Percentiles rank a stretch among this genome's conserved stretches.
Conservation (phyloP, 78 protist species). For the Polysphondylium violaceum region DNA sequence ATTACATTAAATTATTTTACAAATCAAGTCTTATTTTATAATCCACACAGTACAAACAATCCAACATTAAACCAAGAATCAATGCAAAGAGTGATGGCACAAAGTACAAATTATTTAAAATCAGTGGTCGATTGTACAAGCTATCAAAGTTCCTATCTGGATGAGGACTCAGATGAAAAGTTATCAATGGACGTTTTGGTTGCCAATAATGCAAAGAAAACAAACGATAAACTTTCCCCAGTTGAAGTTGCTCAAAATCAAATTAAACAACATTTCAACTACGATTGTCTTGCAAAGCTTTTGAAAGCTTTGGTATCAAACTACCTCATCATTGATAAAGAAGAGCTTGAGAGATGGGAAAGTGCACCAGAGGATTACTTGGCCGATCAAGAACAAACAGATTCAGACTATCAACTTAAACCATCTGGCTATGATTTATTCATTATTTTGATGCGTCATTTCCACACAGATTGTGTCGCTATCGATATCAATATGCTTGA, state of each 20-base stretch:
- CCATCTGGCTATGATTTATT: slow-evolving; percentile 32
- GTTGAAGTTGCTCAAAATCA: slow-evolving; percentile 27
- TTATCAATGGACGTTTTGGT: neutral
- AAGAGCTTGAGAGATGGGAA: slow-evolving; percentile 38
- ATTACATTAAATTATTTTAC: slow-evolving; percentile 24
- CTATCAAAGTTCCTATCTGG: slow-evolving; percentile 21
- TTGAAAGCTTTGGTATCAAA: slow-evolving; percentile 58
- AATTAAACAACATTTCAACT: neutral
- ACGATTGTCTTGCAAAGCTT: neutral
- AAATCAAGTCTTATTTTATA: slow-evolving; percentile 11
- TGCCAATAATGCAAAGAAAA: neutral
- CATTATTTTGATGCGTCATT: slow-evolving; percentile 56
- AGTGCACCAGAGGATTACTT: slow-evolving; percentile 48
- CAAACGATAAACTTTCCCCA: neutral
- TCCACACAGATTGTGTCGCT: slow-evolving; percentile 22
- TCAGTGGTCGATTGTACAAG: slow-evolving; percentile 26
- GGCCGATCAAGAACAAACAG: neutral
- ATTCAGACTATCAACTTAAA: neutral
- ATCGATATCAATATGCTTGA: slow-evolving; percentile 17
- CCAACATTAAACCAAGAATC: neutral
- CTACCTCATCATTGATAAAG: slow-evolving; percentile 23
- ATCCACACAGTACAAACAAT: slow-evolving; percentile 23
- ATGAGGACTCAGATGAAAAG: slow-evolving; percentile 37
- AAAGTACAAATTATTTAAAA: slow-evolving; percentile 18
- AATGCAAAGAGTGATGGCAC: slow-evolving; percentile 1